Conservation (phyloP, 768 basidiomycete species). For the Artomyces pyxidatus region DNA sequence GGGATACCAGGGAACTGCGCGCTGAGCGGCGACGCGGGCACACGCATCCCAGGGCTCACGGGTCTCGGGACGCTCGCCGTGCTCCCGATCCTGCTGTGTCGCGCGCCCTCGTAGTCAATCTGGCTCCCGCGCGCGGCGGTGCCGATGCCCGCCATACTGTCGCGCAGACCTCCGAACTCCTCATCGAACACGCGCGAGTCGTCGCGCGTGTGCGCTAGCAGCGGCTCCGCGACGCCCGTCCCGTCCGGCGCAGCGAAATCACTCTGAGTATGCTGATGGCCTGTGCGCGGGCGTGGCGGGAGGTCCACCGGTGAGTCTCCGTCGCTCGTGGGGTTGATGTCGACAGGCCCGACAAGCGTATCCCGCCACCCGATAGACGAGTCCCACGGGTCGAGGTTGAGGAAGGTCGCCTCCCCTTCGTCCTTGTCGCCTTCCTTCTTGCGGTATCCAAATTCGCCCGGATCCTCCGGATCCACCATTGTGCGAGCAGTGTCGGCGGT, state of each 20-base stretch:
- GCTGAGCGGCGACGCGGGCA: neutral
- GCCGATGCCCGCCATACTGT: slow-evolving; percentile 40
- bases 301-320: neutral
- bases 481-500: slow-evolving; percentile 27
- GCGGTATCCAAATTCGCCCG: slow-evolving; percentile 13
- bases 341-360: slow-evolving; percentile 11
- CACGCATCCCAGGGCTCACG: slow-evolving; percentile 2
- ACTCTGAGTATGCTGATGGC: slow-evolving; percentile 4
- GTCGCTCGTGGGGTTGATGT: slow-evolving; percentile 2
- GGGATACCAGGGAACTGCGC: slow-evolving; percentile 6
- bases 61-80: neutral
- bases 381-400: slow-evolving; percentile 11
- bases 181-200: slow-evolving; percentile 17
- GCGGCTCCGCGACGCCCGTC: slow-evolving; percentile 19
- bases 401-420: slow-evolving; percentile 6
- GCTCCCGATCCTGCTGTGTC: neutral
- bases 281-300: neutral
- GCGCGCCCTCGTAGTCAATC: slow-evolving; percentile 1
- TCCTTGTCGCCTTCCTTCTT: slow-evolving; percentile 7
- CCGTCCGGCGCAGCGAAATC: slow-evolving; percentile 5
- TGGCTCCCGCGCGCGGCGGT: slow-evolving; percentile 30
- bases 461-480: slow-evolving; percentile 17
- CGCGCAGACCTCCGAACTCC: slow-evolving; percentile 7
- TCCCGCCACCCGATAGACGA: slow-evolving; percentile 9
- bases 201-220: slow-evolving; percentile 22